Percentiles rank a stretch among this genome's conserved stretches.
Conservation (phyloP, 495 filamentous ascomycete species). For the Endocarpon pusillum region DNA sequence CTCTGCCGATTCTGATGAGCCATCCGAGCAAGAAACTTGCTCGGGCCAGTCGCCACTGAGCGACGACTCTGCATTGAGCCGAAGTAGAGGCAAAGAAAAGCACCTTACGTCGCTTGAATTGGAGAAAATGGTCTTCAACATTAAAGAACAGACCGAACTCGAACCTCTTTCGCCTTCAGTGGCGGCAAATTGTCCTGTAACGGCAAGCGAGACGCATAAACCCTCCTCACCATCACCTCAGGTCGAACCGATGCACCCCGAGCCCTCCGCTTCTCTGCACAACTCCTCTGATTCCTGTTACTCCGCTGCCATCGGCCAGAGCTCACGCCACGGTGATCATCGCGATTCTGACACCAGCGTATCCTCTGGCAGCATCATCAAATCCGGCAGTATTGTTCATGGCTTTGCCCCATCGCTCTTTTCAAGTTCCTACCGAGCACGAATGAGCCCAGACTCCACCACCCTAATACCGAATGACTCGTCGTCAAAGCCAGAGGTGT, state of each 20-base stretch:
- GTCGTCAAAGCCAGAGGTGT: conserved; percentile 27
- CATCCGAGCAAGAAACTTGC: conserved; percentile 5
- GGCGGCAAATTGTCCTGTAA: too few species aligned
- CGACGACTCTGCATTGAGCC: conserved; percentile 29
- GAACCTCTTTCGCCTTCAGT: conserved; percentile 30
- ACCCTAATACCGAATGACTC: conserved; percentile 31
- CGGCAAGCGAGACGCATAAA: too few species aligned
- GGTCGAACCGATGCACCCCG: conserved; percentile 12
- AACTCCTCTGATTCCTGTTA: conserved; percentile 38
- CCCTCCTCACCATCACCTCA: conserved; percentile 35
- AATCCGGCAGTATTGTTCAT: conserved; percentile 60
- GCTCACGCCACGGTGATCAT: conserved; percentile 26
- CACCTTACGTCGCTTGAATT: conserved; percentile 79
- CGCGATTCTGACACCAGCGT: conserved; percentile 36
- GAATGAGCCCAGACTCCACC: too few species aligned
- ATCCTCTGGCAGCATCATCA: conserved; percentile 29
- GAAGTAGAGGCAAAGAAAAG: conserved; percentile 60
- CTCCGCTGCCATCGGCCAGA: conserved; percentile 29
- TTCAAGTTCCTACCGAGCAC: conserved; percentile 54
- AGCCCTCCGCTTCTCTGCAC: conserved; percentile 24
- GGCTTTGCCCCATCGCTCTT: conserved; percentile 73
- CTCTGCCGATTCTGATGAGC: conserved; percentile 57
- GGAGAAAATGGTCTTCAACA: conserved; percentile 80
- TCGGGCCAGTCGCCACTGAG: conserved; percentile 27
- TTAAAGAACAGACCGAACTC: conserved; percentile 62